Evolutionary conservation across 1,139 yeast species (phyloP), one percentile per base, ranked within the genome.

Genomic region (Geotrichum cucujoidarum): DNA sequence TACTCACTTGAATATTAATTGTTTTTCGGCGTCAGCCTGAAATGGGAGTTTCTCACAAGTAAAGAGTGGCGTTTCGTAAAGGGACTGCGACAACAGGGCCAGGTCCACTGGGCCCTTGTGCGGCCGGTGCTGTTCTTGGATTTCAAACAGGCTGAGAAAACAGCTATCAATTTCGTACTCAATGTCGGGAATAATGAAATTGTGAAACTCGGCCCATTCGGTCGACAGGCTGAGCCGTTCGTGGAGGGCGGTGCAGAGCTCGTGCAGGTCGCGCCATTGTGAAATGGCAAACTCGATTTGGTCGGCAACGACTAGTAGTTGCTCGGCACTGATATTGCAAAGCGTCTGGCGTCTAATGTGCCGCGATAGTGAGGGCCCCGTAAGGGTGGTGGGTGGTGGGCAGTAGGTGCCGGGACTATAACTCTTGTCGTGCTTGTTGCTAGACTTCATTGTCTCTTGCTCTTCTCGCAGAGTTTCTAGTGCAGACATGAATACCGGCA

Each of bases 151-250:
- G 10, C 48, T 45, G 11, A 54, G 68, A 37, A 71, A 63, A 56
- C 82, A 78, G 16, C 64, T 65, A 40, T 71, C 74, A 16, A 81
- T 69, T 54, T 81, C 85, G 16, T 61, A 60, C 31, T 72, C 72
- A 27, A 83, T 70, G 1, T 81, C 73, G 13, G 68, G 68, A 53
- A 83, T 71, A 18, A 81, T 77, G 32, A 68, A 67, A 40, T 71
- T 71, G 45, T 71, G 72, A 33, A 84, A 69, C 57, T 84, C 94
- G 47, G 72, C 67, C 64, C 75, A 81, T 53, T 79, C 82, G 11
- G 74, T 67, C 1, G 84, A 73, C 6, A 81, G 65, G 51, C 78
- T 84, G 13, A 81, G 67, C 45, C 70, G 71, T 36, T 66, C 64
- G 57, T 78, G 76, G 30, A 72, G 60, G 1, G 66, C 55, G 4